phyloP scores from a whole-genome alignment of 495 filamentous ascomycete species.

The Aspergillus steynii region DNA sequence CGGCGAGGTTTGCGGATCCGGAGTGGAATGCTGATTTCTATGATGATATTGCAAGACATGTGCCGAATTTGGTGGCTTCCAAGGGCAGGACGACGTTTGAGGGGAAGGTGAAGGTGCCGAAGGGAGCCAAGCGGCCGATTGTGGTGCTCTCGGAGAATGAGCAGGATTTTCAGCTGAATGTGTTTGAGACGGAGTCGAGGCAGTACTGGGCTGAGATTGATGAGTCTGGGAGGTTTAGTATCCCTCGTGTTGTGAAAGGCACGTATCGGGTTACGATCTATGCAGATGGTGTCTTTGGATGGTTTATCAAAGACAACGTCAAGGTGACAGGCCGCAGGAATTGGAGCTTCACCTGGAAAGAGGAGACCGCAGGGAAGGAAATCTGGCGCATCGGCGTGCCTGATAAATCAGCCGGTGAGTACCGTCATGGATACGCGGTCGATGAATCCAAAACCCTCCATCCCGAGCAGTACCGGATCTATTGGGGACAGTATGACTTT shows the following conservation, averaged over 20 bases:
- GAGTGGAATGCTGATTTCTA: background rate
- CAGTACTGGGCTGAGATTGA: slow-evolving; percentile 1
- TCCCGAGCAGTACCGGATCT: background rate
- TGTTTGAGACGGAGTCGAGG: background rate
- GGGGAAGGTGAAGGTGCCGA: background rate
- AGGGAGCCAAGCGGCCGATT: background rate
- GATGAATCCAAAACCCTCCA: background rate
- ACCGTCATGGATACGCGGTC: background rate
- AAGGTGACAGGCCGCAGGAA: background rate
- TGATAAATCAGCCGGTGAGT: slow-evolving; percentile 1
- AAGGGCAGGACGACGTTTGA: background rate
- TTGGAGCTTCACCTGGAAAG: background rate
- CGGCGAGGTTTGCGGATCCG: background rate
- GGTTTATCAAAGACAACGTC: background rate
- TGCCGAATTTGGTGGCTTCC: background rate
- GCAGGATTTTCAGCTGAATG: background rate
- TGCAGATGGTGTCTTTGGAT: background rate
- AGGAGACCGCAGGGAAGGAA: slow-evolving; percentile 1
- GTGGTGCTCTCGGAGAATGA: slow-evolving; percentile 1
- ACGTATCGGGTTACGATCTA: background rate
- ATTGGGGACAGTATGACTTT: background rate
- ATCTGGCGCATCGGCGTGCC: background rate
- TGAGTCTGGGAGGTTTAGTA: background rate
- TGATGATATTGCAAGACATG: background rate
- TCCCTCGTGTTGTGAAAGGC: background rate